These are phyloP conservation scores for Aspergillus kassunensis DNA, from an alignment of 495 filamentous ascomycete species.

Conservation along the genomic window DNA sequence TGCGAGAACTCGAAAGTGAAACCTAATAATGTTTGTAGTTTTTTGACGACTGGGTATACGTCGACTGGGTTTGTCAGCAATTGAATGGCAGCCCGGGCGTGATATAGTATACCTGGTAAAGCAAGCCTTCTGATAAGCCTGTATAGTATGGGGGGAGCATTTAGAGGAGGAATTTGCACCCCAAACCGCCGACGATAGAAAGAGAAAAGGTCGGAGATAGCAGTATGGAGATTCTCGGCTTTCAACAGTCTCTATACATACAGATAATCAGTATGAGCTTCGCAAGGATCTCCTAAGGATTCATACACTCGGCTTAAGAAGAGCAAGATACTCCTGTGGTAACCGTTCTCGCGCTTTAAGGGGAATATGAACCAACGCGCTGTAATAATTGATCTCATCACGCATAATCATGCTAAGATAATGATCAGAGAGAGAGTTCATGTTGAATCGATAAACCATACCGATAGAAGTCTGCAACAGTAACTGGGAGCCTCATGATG, in stretches of 20 bases:
- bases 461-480: constrained; percentile 58
- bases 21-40: constrained; percentile 53
- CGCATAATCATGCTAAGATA: constrained; percentile 33
- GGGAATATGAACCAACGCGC: constrained; percentile 50
- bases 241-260: constrained; percentile 35
- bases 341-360: constrained; percentile 62
- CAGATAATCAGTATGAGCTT: constrained; percentile 3
- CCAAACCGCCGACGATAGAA: constrained; percentile 64
- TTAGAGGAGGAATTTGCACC: constrained; percentile 68
- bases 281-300: neutral
- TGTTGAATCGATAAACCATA: constrained; percentile 22
- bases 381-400: constrained; percentile 45
- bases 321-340: constrained; percentile 52
- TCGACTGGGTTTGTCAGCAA: constrained; percentile 49
- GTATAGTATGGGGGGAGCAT: constrained; percentile 60
- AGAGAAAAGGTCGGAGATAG: constrained; percentile 56
- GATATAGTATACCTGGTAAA: constrained; percentile 60
- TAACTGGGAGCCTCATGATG: constrained; percentile 60
- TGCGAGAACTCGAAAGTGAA: constrained; percentile 55
- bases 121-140: constrained; percentile 69
- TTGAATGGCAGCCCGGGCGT: neutral
- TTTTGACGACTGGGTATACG: constrained; percentile 58
- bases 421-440: neutral
- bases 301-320: constrained; percentile 55
- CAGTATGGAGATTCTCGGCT: constrained; percentile 57